A percentile compares a stretch with the other conserved stretches of the same genome.
These are phyloP conservation scores for Exophiala phaeomuriformis DNA, from an alignment of 2,329 filamentous ascomycete genomes.

Conservation along the genomic window DNA sequence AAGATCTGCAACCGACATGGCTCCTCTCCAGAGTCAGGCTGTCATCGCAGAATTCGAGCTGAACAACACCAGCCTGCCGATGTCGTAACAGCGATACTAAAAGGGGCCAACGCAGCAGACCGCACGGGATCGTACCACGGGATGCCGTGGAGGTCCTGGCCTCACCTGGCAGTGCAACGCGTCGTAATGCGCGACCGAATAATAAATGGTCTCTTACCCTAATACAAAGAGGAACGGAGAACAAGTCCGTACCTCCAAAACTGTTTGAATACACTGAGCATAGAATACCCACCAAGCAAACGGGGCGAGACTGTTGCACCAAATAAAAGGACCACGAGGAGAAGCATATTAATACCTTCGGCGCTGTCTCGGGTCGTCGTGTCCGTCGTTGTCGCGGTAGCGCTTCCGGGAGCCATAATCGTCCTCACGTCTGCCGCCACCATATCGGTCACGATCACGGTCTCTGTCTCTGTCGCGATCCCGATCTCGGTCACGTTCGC, in stretches of 20 bases:
- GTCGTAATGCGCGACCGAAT: constrained; percentile 1
- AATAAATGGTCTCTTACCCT: constrained; percentile 16
- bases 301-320: constrained; percentile 23
- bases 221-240: background rate
- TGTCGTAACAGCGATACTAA: too few relatives aligned
- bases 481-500: constrained; percentile 34
- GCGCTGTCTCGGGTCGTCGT: constrained; percentile 65
- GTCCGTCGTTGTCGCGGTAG: constrained; percentile 67
- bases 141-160: too few relatives aligned
- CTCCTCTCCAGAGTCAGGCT: too few relatives aligned
- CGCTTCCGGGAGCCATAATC: constrained; percentile 55
- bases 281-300: constrained; percentile 42
- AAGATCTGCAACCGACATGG: background rate
- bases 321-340: constrained; percentile 2
- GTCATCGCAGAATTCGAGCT: too few relatives aligned
- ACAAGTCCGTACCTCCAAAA: background rate
- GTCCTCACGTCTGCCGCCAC: constrained; percentile 37
- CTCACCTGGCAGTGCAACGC: too few relatives aligned
- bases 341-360: constrained; percentile 48
- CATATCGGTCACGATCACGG: constrained; percentile 34
- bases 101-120: too few relatives aligned
- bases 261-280: constrained; percentile 14
- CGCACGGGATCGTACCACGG: too few relatives aligned
- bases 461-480: constrained; percentile 28
- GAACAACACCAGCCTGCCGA: too few relatives aligned